Evolutionary conservation across 176 grass and related monocot genomes (phyloP), one percentile per base, ranked within the genome.

Genomic region (Poa annua): DNA sequence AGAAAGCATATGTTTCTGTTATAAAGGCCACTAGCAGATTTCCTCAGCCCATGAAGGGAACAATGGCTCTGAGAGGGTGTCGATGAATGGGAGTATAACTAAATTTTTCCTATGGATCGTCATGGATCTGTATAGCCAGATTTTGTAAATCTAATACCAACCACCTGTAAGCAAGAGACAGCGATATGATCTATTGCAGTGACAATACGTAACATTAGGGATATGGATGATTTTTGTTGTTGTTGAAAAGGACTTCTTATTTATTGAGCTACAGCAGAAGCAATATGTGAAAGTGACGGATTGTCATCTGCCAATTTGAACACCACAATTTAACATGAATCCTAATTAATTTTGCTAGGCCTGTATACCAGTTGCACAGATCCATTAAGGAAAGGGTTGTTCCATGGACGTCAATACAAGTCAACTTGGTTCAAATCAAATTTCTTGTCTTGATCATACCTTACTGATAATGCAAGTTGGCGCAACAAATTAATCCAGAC

Each of bases 271-370:
- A 59, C 41, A 67, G 20, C 5, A 56, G 2, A 34, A 84, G 14
- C 8, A 67, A 73, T 9, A 35, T 21, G 26, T 68, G 17, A 57
- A 84, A 11, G 47, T n/a, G 42, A 76, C 2, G 24, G 16, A 48
- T 49, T 49, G 25, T 63, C 25, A 75, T 65, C 38, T 25, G 47
- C 29, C 71, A 69, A 69, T 42, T 45, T 65, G 12, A 45, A 67
- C 1, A 49, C 7, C 26, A 38, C 48, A 72, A 79, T 53, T 32
- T 74, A 74, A 36, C 15, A 87, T 38, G 26, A 11, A 34, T 59
- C 26, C 39, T 16, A 49, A 82, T 69, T 21, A 57, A 57, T 57
- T 57, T 75, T 56, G 44, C 49, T 33, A 75, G 4, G 17, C n/a
- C 29, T 22, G 9, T n/a, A 35, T 54, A 1, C 3, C 9, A 60